Evolutionary conservation across 2,329 filamentous ascomycete genomes (phyloP).

Genomic region (Penicillium sp.): DNA sequence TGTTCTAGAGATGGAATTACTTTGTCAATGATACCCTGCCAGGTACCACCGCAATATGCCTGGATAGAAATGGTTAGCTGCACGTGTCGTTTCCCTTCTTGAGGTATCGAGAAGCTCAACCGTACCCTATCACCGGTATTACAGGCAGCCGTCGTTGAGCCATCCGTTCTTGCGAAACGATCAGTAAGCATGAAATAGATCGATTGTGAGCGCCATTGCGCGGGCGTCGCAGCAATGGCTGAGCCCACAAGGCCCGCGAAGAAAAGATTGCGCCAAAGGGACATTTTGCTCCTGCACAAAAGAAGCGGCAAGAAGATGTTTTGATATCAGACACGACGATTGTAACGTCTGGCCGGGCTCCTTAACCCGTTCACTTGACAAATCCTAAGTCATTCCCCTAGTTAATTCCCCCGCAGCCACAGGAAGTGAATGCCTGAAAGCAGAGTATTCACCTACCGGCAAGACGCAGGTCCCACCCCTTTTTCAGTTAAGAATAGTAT

Average conservation of each 20-base stretch:
- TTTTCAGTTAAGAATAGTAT: not conserved
- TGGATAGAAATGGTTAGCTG: slow-evolving; percentile 10
- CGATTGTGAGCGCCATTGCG: slow-evolving; percentile 47
- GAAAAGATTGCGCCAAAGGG: slow-evolving; percentile 19
- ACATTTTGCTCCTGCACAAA: slow-evolving; percentile 19
- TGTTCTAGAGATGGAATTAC: slow-evolving; percentile 5
- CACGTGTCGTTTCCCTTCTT: not conserved
- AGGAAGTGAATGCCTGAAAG: not conserved
- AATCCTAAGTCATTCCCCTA: not conserved
- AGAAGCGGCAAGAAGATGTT: not conserved
- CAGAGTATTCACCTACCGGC: slow-evolving; percentile 1
- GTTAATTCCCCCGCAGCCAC: not conserved
- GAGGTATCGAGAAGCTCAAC: not conserved
- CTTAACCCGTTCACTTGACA: not conserved
- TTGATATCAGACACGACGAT: not conserved
- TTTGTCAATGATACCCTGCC: slow-evolving; percentile 51
- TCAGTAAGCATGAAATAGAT: slow-evolving; percentile 54
- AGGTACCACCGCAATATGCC: slow-evolving; percentile 55
- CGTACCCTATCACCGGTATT: slow-evolving; percentile 31
- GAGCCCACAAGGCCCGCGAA: slow-evolving; percentile 28
- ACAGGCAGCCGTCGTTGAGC: slow-evolving; percentile 41
- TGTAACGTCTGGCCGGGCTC: not conserved
- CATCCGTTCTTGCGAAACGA: slow-evolving; percentile 49
- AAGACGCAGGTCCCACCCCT: not conserved
- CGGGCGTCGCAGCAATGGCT: slow-evolving; percentile 37